Evolutionary conservation across 495 filamentous ascomycete genomes (phyloP).

Genomic region (Hypoxylon cercidicola): DNA sequence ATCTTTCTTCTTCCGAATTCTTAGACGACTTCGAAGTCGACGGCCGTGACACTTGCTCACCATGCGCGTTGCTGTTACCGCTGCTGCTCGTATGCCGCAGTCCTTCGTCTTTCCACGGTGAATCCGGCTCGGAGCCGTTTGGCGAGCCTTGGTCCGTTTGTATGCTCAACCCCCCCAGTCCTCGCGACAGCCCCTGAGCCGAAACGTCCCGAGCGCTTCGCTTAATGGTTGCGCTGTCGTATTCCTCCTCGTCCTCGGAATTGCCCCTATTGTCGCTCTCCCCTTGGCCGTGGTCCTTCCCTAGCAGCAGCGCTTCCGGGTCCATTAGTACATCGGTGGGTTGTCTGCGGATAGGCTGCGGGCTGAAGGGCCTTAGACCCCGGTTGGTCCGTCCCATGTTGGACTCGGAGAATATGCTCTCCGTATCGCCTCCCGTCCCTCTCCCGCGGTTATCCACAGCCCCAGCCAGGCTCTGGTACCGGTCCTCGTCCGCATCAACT

Average conservation of each 20-base stretch:
- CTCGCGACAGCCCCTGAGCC: conserved; percentile 28
- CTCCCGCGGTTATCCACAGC: conserved; percentile 46
- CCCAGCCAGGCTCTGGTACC: conserved; percentile 62
- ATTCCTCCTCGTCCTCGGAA: conserved; percentile 24
- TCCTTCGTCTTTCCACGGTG: conserved; percentile 40
- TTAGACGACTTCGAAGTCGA: background rate
- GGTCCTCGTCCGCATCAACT: conserved; percentile 49
- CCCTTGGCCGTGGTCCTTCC: conserved; percentile 18
- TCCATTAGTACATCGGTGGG: conserved; percentile 50
- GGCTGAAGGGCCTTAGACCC: conserved; percentile 63
- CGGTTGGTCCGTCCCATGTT: conserved; percentile 59
- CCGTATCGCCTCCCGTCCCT: conserved; percentile 47
- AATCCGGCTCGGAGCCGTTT: conserved; percentile 21
- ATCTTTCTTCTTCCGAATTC: background rate
- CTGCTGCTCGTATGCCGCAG: conserved; percentile 11
- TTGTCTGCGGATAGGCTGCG: conserved; percentile 57
- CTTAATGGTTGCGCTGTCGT: conserved; percentile 37
- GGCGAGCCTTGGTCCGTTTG: conserved; percentile 16
- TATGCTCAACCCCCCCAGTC: conserved; percentile 32
- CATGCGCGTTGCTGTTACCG: background rate
- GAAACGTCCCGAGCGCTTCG: conserved; percentile 23
- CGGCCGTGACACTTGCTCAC: background rate
- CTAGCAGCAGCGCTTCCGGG: conserved; percentile 51
- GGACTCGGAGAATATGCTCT: conserved; percentile 63
- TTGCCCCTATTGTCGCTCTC: conserved; percentile 4